Evolutionary conservation across 306 rosid genomes (phyloP).

Genomic region (Casuarina cunninghamiana): DNA sequence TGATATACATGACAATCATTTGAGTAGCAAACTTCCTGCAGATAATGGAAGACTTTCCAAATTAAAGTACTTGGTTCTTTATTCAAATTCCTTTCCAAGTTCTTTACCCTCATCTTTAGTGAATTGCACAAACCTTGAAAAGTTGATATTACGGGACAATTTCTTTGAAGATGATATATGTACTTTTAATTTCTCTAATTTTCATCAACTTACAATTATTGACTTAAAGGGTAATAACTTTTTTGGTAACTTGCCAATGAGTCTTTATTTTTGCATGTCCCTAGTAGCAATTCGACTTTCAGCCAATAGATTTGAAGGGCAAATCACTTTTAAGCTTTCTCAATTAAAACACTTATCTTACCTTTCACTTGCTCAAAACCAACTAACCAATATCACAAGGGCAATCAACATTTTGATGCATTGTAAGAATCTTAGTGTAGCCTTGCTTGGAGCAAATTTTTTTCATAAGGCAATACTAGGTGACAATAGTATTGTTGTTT

Average conservation of each 20-base stretch:
- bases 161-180: constrained; percentile 2
- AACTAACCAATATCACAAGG: constrained; percentile 1
- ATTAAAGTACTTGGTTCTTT: background rate
- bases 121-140: constrained; percentile 15
- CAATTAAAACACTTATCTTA: background rate
- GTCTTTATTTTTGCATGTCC: constrained; percentile 9
- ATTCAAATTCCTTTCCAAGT: background rate
- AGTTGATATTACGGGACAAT: background rate
- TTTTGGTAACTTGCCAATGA: background rate
- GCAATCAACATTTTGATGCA: background rate
- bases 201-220: background rate
- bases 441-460: background rate
- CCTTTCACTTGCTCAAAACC: background rate
- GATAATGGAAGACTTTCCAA: constrained; percentile 3
- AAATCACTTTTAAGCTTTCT: background rate
- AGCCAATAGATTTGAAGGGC: constrained; percentile 5
- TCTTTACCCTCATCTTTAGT: background rate
- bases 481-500: background rate
- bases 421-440: background rate
- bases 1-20: background rate
- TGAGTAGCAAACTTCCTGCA: background rate
- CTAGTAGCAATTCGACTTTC: background rate
- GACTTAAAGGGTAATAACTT: background rate
- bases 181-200: background rate
- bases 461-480: background rate